Evolutionary conservation across 768 basidiomycete species (phyloP), one percentile per base, ranked within the genome.

Genomic region (Plicaturopsis crispa): DNA sequence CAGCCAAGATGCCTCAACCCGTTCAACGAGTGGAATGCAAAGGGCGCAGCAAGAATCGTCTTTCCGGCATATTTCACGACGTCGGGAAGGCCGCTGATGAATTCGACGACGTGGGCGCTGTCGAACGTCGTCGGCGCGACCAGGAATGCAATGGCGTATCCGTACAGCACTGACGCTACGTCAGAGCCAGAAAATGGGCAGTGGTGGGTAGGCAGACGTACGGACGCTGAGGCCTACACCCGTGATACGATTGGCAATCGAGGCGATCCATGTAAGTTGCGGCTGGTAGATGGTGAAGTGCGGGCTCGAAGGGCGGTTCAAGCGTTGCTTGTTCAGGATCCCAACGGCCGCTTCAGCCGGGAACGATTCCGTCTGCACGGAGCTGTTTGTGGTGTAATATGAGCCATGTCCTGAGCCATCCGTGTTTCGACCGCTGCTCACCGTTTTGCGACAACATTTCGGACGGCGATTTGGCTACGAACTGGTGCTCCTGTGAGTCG

Each of bases 231-330:
- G 73, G 7, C 69, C 87, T 6, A 61, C 73, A 42, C 94, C 96
- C 8, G 91, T 85, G n/a, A 73, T 59, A 57, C 96, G 85, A 64
- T 98, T 83, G 28, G 73, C 78, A 51, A 94, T 90, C 13, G 91
- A 96, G 4, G 63, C 72, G 39, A 87, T 11, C 88, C 89, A 94
- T 24, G 94, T 97, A 33, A 98, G 61, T 63, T 98, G 89, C 2
- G 84, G 86, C 54, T 93, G 84, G 66, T 99, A 99, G 63, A 99
- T 98, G 40, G 91, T 91, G 56, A 91, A 85, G 60, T 97, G 93
- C 6, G 96, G 96, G 52, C 84, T 87, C 45, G 74, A 85, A 13
- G 96, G 94, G n/a, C 96, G 84, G 35, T 69, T 67, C 35, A 88
- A 63, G 47, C 96, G 85, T 60, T 98, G 93, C 48, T 73, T 61